Base-by-base conservation (phyloP, 2,329 filamentous ascomycete species). In the Cytospora leucostoma region DNA sequence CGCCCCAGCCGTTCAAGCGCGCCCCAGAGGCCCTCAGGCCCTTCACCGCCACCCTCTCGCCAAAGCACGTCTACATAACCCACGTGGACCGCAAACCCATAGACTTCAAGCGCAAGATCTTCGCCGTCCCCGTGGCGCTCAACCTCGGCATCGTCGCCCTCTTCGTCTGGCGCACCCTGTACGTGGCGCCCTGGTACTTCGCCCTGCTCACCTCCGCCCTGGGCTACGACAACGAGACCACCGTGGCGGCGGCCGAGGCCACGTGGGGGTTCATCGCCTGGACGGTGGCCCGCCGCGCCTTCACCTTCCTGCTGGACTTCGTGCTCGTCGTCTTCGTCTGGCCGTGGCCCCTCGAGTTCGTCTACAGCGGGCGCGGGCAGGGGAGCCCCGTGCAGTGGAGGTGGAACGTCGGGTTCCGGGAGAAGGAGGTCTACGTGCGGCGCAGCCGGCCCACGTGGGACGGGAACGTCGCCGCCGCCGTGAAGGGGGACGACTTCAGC, bases 101-200 rank as follows among this genome's bases (percentile, higher is more conserved):
- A 21, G 80, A 82, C 34, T 86, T 93, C 77, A 97, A 97, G 78
- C 85, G 85, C 73, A 90, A 91, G 71, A 89, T 96, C 70, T 97
- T 97, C 76, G 71, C 87, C 55, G 87, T 97, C 0, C 92, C 93
- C 17, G 82, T 92, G 19, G 74, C 87, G 19, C 86, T 97, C 77
- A 97, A 97, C 75, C 63, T 89, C 38, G 76, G 79, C 68, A 87
- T 97, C 63, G 78, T 82, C 10, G 71, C 81, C 2, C 75, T 91
- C 37, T 86, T 97, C 69, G 69, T 82, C 64, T 87, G 87, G 79
- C 89, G 93, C 67, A 78, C 89, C 65, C 91, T 84, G 74, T 78
- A 81, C 74, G 88, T 92, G 68, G 68, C 84, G 13, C 91, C 91
- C 0, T 89, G 85, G 74, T 98, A 98, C 80, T 84, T 85, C 70